These are phyloP conservation scores for Tubosaeta brunneosetosa DNA, from an alignment of 768 basidiomycete species.

Conservation along the genomic window DNA sequence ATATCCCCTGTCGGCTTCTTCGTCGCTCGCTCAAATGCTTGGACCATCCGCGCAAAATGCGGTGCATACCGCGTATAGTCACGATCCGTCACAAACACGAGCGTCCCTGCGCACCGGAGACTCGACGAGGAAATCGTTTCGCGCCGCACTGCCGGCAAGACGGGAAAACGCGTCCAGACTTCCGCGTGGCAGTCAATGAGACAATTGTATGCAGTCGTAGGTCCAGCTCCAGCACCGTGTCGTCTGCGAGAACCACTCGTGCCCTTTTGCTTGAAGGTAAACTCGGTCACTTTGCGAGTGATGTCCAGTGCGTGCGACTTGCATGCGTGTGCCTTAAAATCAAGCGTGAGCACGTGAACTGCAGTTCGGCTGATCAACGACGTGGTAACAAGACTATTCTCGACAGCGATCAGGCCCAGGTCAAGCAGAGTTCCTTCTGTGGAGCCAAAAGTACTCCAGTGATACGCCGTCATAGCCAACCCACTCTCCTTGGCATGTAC, in stretches of 20 bases:
- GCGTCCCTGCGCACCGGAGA: constrained; percentile 29
- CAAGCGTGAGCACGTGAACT: constrained; percentile 42
- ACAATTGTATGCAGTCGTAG: constrained; percentile 40
- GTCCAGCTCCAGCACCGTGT: not conserved
- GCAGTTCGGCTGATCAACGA: constrained; percentile 41
- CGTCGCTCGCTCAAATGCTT: constrained; percentile 43
- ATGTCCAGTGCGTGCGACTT: constrained; percentile 47
- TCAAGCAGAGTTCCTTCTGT: constrained; percentile 39
- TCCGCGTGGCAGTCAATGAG: constrained; percentile 52
- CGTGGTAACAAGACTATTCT: constrained; percentile 32
- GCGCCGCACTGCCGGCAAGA: constrained; percentile 47
- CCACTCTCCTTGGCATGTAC: constrained; percentile 17
- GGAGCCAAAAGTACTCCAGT: constrained; percentile 56
- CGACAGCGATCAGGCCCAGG: constrained; percentile 22
- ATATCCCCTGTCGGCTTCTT: constrained; percentile 48
- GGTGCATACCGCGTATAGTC: constrained; percentile 33
- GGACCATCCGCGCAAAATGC: constrained; percentile 45
- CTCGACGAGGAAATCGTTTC: constrained; percentile 37
- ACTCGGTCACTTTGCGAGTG: constrained; percentile 52
- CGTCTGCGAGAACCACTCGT: constrained; percentile 2
- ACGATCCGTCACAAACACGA: constrained; percentile 43
- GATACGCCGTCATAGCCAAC: constrained; percentile 33
- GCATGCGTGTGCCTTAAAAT: constrained; percentile 29
- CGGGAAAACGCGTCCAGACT: constrained; percentile 60
- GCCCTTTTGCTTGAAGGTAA: constrained; percentile 47